These are phyloP conservation scores for Elsinoe perseae DNA, from an alignment of 2,329 filamentous ascomycete genomes.

Conservation along the genomic window DNA sequence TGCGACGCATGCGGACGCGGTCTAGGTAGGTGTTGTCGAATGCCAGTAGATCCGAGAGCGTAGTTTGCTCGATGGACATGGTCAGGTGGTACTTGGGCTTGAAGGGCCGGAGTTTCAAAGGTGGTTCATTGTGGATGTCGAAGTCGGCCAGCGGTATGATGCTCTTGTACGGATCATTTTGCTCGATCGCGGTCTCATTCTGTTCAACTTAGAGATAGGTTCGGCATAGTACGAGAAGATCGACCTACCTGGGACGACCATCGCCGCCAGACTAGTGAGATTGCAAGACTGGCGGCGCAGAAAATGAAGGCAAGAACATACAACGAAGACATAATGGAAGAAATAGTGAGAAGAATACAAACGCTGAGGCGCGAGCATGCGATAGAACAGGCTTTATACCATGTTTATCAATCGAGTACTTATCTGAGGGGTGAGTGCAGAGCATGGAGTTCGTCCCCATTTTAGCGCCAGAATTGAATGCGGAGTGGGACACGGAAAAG, in stretches of 20 bases:
- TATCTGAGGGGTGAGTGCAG: constrained; percentile 8
- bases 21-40: constrained; percentile 53
- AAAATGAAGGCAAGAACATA: neutral
- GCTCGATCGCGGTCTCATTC: constrained; percentile 10
- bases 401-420: neutral
- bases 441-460: neutral
- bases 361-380: neutral
- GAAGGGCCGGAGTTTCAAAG: constrained; percentile 49
- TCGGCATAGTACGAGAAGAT: neutral
- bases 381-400: neutral
- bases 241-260: neutral
- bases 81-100: constrained; percentile 56
- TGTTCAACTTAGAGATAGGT: constrained; percentile 14
- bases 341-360: neutral
- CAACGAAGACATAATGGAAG: neutral
- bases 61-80: constrained; percentile 50
- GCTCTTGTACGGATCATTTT: constrained; percentile 30
- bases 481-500: constrained; percentile 4
- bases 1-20: constrained; percentile 44
- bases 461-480: neutral
- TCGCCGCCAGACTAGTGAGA: neutral
- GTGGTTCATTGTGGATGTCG: constrained; percentile 44
- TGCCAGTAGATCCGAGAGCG: constrained; percentile 47
- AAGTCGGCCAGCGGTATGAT: constrained; percentile 45
- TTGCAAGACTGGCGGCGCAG: neutral